Evolutionary conservation across 768 basidiomycete genomes (phyloP).

Genomic region (Lyophyllum decastes): DNA sequence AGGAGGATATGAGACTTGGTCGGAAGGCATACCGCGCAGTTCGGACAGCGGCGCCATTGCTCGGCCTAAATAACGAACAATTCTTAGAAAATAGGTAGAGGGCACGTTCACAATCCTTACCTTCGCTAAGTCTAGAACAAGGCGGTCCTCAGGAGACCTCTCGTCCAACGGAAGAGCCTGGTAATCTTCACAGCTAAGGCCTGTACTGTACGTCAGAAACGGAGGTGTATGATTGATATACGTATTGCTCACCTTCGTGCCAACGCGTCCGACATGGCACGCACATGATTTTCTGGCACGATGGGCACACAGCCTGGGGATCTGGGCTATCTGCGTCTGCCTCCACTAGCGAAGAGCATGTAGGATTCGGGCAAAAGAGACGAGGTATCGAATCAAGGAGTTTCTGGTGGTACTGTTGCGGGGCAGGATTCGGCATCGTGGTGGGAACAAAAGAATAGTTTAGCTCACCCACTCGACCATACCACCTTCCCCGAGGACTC

Average conservation of each 20-base stretch:
- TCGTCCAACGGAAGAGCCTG: slow-evolving; percentile 37
- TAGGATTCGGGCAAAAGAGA: slow-evolving; percentile 38
- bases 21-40: slow-evolving; percentile 20
- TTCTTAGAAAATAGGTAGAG: neutral
- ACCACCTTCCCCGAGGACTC: slow-evolving; percentile 30
- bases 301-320: slow-evolving; percentile 34
- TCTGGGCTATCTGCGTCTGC: slow-evolving; percentile 33
- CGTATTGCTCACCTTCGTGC: slow-evolving; percentile 30
- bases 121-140: slow-evolving; percentile 33
- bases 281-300: slow-evolving; percentile 33
- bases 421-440: neutral
- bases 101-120: slow-evolving; percentile 9
- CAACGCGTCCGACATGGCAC: slow-evolving; percentile 34
- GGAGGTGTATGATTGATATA: neutral
- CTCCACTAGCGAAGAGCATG: slow-evolving; percentile 36
- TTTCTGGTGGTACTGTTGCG: slow-evolving; percentile 33
- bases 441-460: neutral
- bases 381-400: slow-evolving; percentile 34
- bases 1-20: neutral
- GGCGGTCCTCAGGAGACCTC: slow-evolving; percentile 38
- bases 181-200: slow-evolving; percentile 14
- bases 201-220: neutral
- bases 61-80: slow-evolving; percentile 24
- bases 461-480: slow-evolving; percentile 35
- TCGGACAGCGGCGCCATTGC: slow-evolving; percentile 41